Conservation (phyloP, 495 filamentous ascomycete genomes). For the Jackrogersella minutella region DNA sequence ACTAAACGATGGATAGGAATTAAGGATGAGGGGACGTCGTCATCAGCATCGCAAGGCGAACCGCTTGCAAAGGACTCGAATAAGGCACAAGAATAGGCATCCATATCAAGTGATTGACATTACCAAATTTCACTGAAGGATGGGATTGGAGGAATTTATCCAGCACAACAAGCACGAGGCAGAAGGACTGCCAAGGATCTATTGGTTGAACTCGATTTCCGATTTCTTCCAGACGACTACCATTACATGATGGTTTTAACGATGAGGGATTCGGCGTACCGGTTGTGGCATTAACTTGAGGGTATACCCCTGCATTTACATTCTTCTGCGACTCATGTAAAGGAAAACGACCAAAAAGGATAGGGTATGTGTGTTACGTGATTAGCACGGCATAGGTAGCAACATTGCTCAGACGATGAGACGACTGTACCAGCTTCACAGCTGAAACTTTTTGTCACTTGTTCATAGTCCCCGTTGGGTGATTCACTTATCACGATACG, state of each 20-base stretch:
- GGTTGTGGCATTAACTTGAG: slow-evolving; percentile 10
- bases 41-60: background rate
- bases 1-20: slow-evolving; percentile 30
- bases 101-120: background rate
- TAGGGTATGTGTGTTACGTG: slow-evolving; percentile 4
- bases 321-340: background rate
- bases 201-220: background rate
- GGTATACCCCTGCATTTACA: slow-evolving; percentile 16
- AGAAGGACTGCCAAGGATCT: background rate
- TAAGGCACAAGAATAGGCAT: background rate
- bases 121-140: background rate
- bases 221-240: background rate
- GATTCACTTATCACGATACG: background rate
- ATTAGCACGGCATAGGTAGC: slow-evolving; percentile 1
- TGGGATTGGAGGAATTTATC: background rate
- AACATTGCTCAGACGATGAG: slow-evolving; percentile 1
- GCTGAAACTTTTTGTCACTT: background rate
- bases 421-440: slow-evolving; percentile 1
- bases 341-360: background rate
- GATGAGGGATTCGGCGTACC: slow-evolving; percentile 9
- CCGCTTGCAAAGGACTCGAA: background rate
- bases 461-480: background rate
- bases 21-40: background rate
- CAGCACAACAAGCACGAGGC: background rate
- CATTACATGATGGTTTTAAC: slow-evolving; percentile 13